phyloP scores from a whole-genome alignment of 225 moss, liverwort and hornwort genomes.

The Pseudisothecium myosuroides region DNA sequence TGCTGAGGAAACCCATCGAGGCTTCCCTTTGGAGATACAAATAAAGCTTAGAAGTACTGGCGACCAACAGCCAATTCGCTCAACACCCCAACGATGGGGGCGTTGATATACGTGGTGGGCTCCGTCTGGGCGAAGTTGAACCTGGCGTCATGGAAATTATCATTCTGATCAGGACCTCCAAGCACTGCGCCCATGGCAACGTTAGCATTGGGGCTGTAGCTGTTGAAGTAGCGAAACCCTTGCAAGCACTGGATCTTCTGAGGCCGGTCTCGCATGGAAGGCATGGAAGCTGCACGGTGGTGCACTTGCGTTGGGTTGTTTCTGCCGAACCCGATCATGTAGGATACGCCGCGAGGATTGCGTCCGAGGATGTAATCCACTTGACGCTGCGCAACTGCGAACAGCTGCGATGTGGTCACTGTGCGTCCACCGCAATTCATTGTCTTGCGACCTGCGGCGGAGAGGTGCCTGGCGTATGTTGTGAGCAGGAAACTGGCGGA shows the following conservation, averaged over 20 bases:
- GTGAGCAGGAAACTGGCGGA: slow-evolving; percentile 54
- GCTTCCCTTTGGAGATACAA: background rate
- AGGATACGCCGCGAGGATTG: slow-evolving; percentile 58
- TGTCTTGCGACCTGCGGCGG: background rate
- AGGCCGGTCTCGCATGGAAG: background rate
- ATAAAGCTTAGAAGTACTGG: background rate
- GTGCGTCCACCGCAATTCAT: slow-evolving; percentile 12
- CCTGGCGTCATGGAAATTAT: slow-evolving; percentile 12
- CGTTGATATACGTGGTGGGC: slow-evolving; percentile 18
- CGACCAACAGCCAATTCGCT: background rate
- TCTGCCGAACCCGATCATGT: slow-evolving; percentile 70
- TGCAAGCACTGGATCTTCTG: slow-evolving; percentile 22
- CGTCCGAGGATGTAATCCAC: slow-evolving; percentile 73
- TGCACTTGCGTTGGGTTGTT: slow-evolving; percentile 47
- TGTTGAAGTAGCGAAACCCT: slow-evolving; percentile 19
- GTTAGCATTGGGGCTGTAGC: background rate
- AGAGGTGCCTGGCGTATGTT: slow-evolving; percentile 48
- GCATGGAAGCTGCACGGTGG: slow-evolving; percentile 53
- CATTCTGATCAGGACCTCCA: slow-evolving; percentile 18
- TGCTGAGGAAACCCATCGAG: background rate
- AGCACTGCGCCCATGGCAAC: slow-evolving; percentile 9
- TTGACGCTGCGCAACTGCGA: slow-evolving; percentile 30
- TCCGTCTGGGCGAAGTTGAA: slow-evolving; percentile 24
- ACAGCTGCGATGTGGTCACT: slow-evolving; percentile 12
- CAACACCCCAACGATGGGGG: slow-evolving; percentile 22